phyloP scores from a whole-genome alignment of 331 rosid species.

The Spiraea crenata region DNA sequence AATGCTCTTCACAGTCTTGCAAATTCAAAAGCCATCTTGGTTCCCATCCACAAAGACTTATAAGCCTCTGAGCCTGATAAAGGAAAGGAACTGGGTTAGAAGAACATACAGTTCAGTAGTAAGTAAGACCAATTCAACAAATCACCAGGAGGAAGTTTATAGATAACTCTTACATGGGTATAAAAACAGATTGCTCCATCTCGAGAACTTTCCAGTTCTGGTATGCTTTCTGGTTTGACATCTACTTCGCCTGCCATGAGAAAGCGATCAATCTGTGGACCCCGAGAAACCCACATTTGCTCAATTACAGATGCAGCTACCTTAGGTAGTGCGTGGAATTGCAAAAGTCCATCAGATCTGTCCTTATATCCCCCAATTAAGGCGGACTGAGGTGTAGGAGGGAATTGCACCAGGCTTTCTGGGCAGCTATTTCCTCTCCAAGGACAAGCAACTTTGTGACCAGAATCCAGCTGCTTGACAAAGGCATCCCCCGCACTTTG shows the following conservation, averaged over 20 bases:
- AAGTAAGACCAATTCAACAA: slow-evolving; percentile 4
- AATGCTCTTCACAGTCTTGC: slow-evolving; percentile 97
- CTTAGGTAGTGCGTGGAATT: slow-evolving; percentile 76
- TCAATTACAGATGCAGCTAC: slow-evolving; percentile 83
- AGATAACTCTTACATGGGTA: slow-evolving; percentile 58
- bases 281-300: slow-evolving; percentile 65
- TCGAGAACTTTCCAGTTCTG: slow-evolving; percentile 70
- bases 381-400: slow-evolving; percentile 89
- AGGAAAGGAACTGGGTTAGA: slow-evolving; percentile 25
- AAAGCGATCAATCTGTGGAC: slow-evolving; percentile 75
- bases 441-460: slow-evolving; percentile 75
- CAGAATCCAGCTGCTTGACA: slow-evolving; percentile 81
- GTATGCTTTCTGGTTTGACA: slow-evolving; percentile 58
- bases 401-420: slow-evolving; percentile 97
- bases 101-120: slow-evolving; percentile 26
- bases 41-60: slow-evolving; percentile 99
- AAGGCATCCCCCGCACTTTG: slow-evolving; percentile 77
- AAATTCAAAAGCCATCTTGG: slow-evolving; percentile 88
- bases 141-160: slow-evolving; percentile 5
- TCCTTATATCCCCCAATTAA: slow-evolving; percentile 93
- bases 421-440: slow-evolving; percentile 99
- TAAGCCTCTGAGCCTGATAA: slow-evolving; percentile 89
- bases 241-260: slow-evolving; percentile 61
- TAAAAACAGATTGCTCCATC: slow-evolving; percentile 72
- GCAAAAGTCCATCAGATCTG: slow-evolving; percentile 94